phyloP scores from a whole-genome alignment of 2,329 filamentous ascomycete species.

The Sclerotinia nivalis region DNA sequence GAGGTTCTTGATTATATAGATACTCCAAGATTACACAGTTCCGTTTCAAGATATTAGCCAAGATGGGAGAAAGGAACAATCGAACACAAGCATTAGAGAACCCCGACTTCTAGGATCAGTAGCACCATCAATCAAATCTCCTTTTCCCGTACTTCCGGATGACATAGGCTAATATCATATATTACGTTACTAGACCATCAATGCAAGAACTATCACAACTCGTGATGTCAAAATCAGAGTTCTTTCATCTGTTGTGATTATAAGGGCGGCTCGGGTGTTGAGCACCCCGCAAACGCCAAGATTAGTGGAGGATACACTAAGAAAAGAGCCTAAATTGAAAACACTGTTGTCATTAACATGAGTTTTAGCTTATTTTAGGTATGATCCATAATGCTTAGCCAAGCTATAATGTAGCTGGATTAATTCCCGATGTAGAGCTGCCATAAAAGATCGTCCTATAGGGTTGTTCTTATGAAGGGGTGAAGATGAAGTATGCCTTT shows the following conservation, averaged over 20 bases:
- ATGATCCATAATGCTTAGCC: not conserved
- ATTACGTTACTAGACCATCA: not conserved
- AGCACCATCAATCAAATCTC: not conserved
- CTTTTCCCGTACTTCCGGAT: slow-evolving; percentile 1
- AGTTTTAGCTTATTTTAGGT: not conserved
- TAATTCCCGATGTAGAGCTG: not conserved
- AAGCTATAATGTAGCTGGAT: not conserved
- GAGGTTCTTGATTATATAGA: not conserved
- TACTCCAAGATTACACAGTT: not conserved
- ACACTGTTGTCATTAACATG: not conserved
- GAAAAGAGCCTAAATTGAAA: slow-evolving; percentile 10
- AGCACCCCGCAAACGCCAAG: slow-evolving; percentile 14
- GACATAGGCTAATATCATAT: slow-evolving; percentile 1
- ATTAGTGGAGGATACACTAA: not conserved
- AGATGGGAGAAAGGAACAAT: slow-evolving; percentile 10
- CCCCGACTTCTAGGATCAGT: not conserved
- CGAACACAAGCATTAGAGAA: not conserved
- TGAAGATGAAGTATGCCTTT: not conserved
- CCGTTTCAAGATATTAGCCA: not conserved
- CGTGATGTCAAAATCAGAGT: not conserved
- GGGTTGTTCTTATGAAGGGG: not conserved
- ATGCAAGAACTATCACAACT: not conserved
- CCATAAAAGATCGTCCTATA: not conserved
- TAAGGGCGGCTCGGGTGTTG: not conserved
- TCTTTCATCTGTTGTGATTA: not conserved